Conservation (phyloP, 78 protist species). For the Capsaspora owczarzaki region DNA sequence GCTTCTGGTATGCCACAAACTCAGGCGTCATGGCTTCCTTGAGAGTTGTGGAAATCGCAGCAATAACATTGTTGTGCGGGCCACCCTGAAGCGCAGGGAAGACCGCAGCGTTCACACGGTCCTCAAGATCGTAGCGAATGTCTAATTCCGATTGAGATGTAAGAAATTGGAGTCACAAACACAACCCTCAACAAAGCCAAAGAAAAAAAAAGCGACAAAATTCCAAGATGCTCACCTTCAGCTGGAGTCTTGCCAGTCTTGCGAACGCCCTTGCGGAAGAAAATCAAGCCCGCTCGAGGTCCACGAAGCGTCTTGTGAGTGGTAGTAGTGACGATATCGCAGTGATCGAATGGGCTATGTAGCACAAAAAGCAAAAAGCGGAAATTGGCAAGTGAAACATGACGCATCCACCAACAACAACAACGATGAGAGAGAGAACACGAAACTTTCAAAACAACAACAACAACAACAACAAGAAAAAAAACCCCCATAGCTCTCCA, state of each 20-base stretch:
- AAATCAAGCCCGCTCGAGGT: conserved; percentile 97
- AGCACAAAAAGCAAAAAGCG: not conserved
- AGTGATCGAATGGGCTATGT: conserved; percentile 54
- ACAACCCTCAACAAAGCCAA: not conserved
- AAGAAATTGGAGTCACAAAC: not conserved
- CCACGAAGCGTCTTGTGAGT: conserved; percentile 99
- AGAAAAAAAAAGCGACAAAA: not conserved
- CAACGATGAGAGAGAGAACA: no score
- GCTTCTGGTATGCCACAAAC: conserved; percentile 47
- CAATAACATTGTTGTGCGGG: conserved; percentile 97
- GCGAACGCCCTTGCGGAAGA: conserved; percentile 68
- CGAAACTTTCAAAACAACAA: no score
- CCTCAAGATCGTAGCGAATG: conserved; percentile 35
- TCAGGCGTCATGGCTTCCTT: conserved; percentile 72
- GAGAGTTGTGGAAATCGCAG: conserved; percentile 87
- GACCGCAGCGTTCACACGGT: conserved; percentile 80
- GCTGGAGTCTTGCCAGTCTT: not conserved
- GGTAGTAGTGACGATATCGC: conserved; percentile 98
- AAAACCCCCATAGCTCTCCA: no score
- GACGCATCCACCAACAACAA: no score
- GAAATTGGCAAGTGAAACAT: not conserved
- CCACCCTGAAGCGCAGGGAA: conserved; percentile 98
- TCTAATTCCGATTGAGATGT: not conserved
- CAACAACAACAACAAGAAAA: no score
- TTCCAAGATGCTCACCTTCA: not conserved